Conservation (phyloP, 805 yeast species). For the Monosporozyma aerobia region DNA sequence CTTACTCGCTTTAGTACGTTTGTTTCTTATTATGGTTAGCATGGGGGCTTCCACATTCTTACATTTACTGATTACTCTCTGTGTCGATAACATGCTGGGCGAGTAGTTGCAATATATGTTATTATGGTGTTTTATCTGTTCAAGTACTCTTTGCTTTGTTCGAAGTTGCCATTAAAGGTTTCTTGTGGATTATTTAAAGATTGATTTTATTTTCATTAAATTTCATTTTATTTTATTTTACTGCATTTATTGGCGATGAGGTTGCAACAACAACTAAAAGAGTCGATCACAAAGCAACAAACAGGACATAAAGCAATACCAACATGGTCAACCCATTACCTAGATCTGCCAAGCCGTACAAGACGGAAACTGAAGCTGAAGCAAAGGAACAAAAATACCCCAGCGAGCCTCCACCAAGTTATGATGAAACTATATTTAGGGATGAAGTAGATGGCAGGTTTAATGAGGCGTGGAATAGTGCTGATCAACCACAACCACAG, state of each 20-base stretch:
- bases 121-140: background rate
- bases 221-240: too few species aligned
- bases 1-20: background rate
- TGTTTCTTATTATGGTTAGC: background rate
- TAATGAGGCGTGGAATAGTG: background rate
- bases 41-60: background rate
- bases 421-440: slow-evolving; percentile 17
- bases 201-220: background rate
- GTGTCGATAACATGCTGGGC: background rate
- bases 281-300: too few species aligned
- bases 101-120: too few species aligned
- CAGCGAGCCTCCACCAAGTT: slow-evolving; percentile 18
- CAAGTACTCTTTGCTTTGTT: background rate
- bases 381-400: slow-evolving; percentile 4
- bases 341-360: background rate
- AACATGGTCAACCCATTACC: background rate
- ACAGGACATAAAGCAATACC: too few species aligned
- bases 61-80: background rate
- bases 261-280: background rate
- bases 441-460: slow-evolving; percentile 2
- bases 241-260: background rate
- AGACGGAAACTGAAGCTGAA: background rate
- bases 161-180: background rate
- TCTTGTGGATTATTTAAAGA: background rate
- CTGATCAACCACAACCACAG: background rate